Conservation (phyloP, 2,329 filamentous ascomycete species). For the Talaromyces pinophilus region DNA sequence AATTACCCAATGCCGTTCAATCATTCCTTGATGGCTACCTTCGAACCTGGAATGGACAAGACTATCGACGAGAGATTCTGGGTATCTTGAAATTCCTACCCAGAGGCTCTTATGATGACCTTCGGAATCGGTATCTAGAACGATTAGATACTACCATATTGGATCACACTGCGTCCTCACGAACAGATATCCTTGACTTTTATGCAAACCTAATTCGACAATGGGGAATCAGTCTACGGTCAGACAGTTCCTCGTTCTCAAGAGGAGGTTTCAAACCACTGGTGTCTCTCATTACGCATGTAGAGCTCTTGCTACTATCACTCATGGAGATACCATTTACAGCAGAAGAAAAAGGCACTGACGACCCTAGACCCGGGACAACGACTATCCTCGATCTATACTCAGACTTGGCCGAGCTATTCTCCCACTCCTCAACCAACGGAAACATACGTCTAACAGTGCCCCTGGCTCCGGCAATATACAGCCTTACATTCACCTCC, state of each 20-base stretch:
- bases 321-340: constrained; percentile 57
- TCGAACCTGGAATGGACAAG: constrained; percentile 62
- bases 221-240: constrained; percentile 45
- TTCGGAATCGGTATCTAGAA: constrained; percentile 41
- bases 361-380: constrained; percentile 39
- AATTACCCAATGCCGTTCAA: constrained; percentile 36
- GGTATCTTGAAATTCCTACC: constrained; percentile 38
- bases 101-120: constrained; percentile 34
- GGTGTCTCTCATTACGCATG: constrained; percentile 54
- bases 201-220: constrained; percentile 68
- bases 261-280: constrained; percentile 35
- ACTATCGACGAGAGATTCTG: constrained; percentile 50
- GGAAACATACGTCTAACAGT: constrained; percentile 65
- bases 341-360: constrained; percentile 24
- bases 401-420: constrained; percentile 61
- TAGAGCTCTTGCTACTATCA: constrained; percentile 57
- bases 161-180: constrained; percentile 49
- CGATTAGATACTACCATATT: constrained; percentile 46
- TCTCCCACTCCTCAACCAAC: constrained; percentile 55
- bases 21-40: constrained; percentile 55
- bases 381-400: constrained; percentile 67
- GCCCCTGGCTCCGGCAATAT: constrained; percentile 67
- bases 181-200: constrained; percentile 62
- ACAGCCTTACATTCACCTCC: constrained; percentile 67
- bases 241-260: constrained; percentile 28